Conservation (phyloP, 192 early-diverging fungal species). For the Globomyces pollinis-pini region DNA sequence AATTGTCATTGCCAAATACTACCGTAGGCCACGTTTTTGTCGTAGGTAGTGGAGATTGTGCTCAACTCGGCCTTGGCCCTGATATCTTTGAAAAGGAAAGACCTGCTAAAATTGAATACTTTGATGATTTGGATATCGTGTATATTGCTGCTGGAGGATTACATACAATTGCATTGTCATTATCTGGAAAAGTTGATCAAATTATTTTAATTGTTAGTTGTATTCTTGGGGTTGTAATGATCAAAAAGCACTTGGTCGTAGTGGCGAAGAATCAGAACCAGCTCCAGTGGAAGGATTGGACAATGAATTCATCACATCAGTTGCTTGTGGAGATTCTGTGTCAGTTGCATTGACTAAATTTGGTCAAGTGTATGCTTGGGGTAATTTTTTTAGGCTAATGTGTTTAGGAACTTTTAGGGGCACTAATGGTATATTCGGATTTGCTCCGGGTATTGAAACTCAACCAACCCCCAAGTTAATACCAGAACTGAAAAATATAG, state of each 20-base stretch:
- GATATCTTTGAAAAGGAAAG: constrained; percentile 71
- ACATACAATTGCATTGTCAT: constrained; percentile 72
- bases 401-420: constrained; percentile 84
- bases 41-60: constrained; percentile 83
- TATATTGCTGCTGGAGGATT: constrained; percentile 79
- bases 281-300: constrained; percentile 64
- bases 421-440: constrained; percentile 80
- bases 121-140: constrained; percentile 68
- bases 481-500: constrained; percentile 55
- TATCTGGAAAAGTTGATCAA: constrained; percentile 68
- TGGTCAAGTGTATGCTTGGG: constrained; percentile 74
- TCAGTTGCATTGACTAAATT: constrained; percentile 68
- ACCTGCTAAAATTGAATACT: constrained; percentile 55
- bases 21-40: constrained; percentile 63
- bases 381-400: no score
- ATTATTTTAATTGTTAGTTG: no score
- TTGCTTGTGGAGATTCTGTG: constrained; percentile 78
- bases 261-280: constrained; percentile 62
- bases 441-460: constrained; percentile 54
- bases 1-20: constrained; percentile 11
- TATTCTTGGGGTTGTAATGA: constrained; percentile 98
- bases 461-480: constrained; percentile 56
- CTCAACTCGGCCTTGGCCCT: constrained; percentile 85
- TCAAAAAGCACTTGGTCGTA: constrained; percentile 71
- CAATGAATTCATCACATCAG: constrained; percentile 58